Evolutionary conservation across 768 basidiomycete genomes (phyloP).

Genomic region (Podaxis rugospora): DNA sequence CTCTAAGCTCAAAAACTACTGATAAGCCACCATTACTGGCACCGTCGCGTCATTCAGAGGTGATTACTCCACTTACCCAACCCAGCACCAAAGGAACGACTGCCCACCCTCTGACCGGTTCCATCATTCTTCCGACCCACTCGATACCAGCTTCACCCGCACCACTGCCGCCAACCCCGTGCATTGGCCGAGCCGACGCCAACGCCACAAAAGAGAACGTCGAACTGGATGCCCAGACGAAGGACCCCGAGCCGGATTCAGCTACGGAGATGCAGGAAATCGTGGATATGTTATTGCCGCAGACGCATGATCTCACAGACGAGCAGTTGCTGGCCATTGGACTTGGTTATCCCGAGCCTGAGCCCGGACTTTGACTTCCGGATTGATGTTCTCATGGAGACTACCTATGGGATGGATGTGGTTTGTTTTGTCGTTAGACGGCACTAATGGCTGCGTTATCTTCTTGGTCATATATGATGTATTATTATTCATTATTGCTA

Average conservation of each 20-base stretch:
- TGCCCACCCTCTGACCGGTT: neutral
- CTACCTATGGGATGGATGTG: too few relatives aligned
- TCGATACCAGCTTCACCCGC: neutral
- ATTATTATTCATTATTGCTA: neutral
- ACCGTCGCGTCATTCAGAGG: neutral
- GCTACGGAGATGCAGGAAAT: conserved; percentile 3
- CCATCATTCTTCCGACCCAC: too few relatives aligned
- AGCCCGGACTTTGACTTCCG: neutral
- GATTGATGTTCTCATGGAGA: too few relatives aligned
- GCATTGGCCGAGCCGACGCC: neutral
- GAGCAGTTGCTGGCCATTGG: conserved; percentile 5
- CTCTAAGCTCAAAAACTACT: neutral
- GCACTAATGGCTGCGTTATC: too few relatives aligned
- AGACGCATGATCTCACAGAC: neutral
- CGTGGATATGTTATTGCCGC: conserved; percentile 2
- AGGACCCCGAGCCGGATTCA: neutral
- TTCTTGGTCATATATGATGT: neutral
- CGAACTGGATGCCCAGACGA: neutral
- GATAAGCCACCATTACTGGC: neutral
- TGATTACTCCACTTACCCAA: neutral
- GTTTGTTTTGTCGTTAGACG: too few relatives aligned
- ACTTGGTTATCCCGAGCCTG: conserved; percentile 1
- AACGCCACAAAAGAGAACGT: neutral
- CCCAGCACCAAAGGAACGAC: neutral
- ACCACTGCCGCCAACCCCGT: neutral